Conservation (phyloP, 306 rosid species). For the Dicorynia guianensis region DNA sequence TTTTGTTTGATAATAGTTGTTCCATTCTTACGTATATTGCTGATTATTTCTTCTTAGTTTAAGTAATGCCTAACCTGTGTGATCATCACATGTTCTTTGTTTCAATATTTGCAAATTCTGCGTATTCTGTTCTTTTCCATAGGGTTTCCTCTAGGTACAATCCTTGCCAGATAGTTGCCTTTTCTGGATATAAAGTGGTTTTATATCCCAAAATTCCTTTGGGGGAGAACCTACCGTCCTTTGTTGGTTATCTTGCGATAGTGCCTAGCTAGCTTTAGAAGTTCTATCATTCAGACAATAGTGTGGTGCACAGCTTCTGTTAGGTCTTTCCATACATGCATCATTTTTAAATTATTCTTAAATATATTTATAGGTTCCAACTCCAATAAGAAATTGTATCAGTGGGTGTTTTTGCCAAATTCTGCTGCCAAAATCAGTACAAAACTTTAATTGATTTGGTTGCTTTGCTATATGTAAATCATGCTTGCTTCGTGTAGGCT, state of each 20-base stretch:
- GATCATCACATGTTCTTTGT: too few species aligned
- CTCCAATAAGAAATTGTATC: neutral
- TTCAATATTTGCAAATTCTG: too few species aligned
- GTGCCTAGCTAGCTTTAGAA: too few species aligned
- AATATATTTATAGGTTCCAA: too few species aligned
- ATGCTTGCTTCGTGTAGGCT: conserved; percentile 4
- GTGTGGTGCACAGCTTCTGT: neutral
- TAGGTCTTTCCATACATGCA: neutral
- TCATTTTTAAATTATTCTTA: neutral
- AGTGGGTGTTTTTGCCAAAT: neutral
- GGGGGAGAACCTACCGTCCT: neutral
- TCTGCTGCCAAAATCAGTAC: neutral
- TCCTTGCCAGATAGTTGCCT: neutral
- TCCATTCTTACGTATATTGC: too few species aligned
- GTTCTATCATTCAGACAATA: too few species aligned
- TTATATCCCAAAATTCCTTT: neutral
- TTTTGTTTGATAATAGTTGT: too few species aligned
- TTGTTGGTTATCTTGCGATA: too few species aligned
- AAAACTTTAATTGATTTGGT: conserved; percentile 8
- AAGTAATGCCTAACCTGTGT: too few species aligned
- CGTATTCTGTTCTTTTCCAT: too few species aligned
- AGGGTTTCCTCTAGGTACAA: too few species aligned
- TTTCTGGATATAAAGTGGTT: neutral
- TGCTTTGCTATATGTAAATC: neutral
- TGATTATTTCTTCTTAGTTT: too few species aligned